Evolutionary conservation across 306 rosid species (phyloP), one percentile per base, ranked within the genome.

Genomic region (Dryas octopetala): DNA sequence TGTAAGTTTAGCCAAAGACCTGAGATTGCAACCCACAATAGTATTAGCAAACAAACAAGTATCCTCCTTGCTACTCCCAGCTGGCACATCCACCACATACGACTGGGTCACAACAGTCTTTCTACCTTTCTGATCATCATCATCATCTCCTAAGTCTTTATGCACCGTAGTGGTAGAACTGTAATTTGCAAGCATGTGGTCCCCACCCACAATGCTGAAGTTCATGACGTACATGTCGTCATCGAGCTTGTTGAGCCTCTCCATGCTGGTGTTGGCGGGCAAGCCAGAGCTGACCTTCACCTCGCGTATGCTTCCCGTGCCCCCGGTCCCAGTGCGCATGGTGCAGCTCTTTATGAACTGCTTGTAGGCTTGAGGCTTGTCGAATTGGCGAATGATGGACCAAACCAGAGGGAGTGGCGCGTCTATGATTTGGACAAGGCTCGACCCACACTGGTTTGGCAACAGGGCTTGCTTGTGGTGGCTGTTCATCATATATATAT

Each of bases 191-290:
- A 92, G 89, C 78, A 73, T 51, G 79, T 85, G 93, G 47, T 92
- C 96, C 4, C 97, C 96, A 0, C 91, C 97, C 6, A 88, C 74
- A 60, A 92, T 84, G 81, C 87, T 83, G 5, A 85, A 88, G 44
- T 78, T 76, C 43, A 90, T 76, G 13, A 92, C 77, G 53, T 82
- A 83, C 5, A 28, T 68, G 0, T 83, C 88, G 52, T 88, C 91
- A 68, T 92, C 96, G 0, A 90, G 80, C 52, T 19, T 40, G 38
- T 90, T 89, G 4, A 89, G 78, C 73, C 93, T 79, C 86, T 92
- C 96, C 4, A 77, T 50, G 55, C 91, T 86, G 4, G 73, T 71
- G 5, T 47, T 75, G 0, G 89, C 93, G 0, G 93, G 92, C 78
- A 92, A 64, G 26, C 97, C 96, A 0, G 91, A 86, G 4, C 70